Evolutionary conservation across 345 rosid genomes (phyloP).

Genomic region (Syzygium aqueum): DNA sequence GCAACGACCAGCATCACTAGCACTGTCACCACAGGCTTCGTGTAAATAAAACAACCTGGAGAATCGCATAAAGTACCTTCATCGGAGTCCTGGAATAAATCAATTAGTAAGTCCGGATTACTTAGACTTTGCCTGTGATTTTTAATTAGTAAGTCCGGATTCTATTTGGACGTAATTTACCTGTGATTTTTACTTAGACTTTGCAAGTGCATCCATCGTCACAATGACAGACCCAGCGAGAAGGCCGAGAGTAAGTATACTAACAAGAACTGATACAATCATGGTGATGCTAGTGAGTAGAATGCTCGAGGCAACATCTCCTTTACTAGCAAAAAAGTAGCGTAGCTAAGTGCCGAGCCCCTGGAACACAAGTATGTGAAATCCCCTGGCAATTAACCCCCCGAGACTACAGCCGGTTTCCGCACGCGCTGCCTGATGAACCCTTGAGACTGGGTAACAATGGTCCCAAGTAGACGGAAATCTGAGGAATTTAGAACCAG

Average conservation of each 20-base stretch:
- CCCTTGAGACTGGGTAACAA: neutral
- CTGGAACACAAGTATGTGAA: neutral
- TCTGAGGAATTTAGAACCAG: neutral
- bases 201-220: neutral
- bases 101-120: neutral
- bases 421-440: neutral
- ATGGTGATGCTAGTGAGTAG: neutral
- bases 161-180: neutral
- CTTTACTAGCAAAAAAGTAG: neutral
- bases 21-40: neutral
- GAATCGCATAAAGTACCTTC: neutral
- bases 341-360: neutral
- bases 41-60: neutral
- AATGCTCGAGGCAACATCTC: neutral
- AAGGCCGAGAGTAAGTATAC: neutral
- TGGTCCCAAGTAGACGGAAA: neutral
- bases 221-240: neutral
- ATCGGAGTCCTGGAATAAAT: neutral
- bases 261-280: neutral
- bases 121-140: too few relatives aligned
- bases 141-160: neutral
- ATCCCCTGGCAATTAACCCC: neutral
- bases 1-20: neutral
- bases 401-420: neutral
- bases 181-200: neutral